Evolutionary conservation across 495 filamentous ascomycete species (phyloP), one percentile per base, ranked within the genome.

Genomic region (Daldinia concentrica): DNA sequence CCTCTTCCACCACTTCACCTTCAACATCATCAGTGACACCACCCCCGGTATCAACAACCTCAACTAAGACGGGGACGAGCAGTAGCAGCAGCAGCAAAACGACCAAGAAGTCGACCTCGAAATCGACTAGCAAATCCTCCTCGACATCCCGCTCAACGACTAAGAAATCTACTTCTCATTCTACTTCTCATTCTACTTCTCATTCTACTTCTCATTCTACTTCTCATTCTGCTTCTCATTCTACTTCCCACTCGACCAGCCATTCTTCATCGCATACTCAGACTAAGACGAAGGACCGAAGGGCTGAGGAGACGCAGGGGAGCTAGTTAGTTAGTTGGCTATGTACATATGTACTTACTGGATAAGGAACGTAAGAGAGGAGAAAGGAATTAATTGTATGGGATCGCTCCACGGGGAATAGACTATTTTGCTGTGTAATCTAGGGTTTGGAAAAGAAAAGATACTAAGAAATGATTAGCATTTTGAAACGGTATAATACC

Each of bases 61-160:
- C 67, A 30, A 69, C 71, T 27, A 72, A 60, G 24, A 71, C 74
- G 55, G 29, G 37, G 15, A 64, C 61, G 48, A 72, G 34, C 24
- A 72, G 64, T 37, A 70, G 41, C 7, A 62, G 50, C 5, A 62
- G 24, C 17, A 74, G n/a, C 60, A 64, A 57, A 3, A 71, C 59
- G 17, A 62, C 34, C 14, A 26, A 27, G 55, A 73, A 24, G 24
- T 66, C 71, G 15, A 71, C 65, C 19, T 64, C 74, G 52, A 73
- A 63, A 27, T 51, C 70, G 11, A 72, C 73, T 5, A 67, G 62
- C 3, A 71, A 52, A 1, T 60, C 55, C 6, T 48, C 59, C 9
- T 68, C 65, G 27, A 66, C 64, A n/a, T 51, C 43, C 41, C 17
- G 24, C 19, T 51, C 48, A 51, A n/a, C 51, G 6, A 55, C 51